Conservation (phyloP, 768 basidiomycete species). For the Lentinus brumalis region DNA sequence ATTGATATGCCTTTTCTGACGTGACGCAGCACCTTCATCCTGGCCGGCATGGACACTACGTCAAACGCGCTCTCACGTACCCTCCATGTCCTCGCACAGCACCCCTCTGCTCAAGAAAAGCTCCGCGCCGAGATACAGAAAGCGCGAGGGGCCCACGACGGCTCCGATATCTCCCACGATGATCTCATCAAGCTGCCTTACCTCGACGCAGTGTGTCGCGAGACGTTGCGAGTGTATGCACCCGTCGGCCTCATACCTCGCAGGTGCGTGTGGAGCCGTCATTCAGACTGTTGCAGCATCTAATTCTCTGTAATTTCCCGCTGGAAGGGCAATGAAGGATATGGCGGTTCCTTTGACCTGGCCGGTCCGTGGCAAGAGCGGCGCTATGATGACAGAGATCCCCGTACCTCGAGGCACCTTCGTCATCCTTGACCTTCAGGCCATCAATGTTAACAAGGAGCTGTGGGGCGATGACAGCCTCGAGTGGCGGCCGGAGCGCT, state of each 20-base stretch:
- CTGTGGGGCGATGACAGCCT: conserved; percentile 36
- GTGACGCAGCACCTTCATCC: conserved; percentile 21
- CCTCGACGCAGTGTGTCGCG: conserved; percentile 63
- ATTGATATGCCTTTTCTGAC: neutral
- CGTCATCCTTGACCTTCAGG: conserved; percentile 42
- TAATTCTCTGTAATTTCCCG: conserved; percentile 6
- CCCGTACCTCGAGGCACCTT: conserved; percentile 47
- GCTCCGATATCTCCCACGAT: conserved; percentile 33
- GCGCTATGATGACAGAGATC: conserved; percentile 40
- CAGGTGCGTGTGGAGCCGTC: conserved; percentile 11
- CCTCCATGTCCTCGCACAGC: conserved; percentile 26
- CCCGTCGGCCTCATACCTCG: neutral
- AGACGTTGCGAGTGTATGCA: conserved; percentile 52
- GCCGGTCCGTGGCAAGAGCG: conserved; percentile 44
- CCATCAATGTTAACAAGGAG: conserved; percentile 51
- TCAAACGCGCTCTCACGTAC: conserved; percentile 22
- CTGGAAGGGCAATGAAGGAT: conserved; percentile 32
- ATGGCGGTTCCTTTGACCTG: conserved; percentile 55
- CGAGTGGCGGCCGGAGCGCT: conserved; percentile 48
- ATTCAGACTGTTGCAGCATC: neutral
- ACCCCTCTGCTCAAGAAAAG: conserved; percentile 37
- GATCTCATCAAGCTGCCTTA: conserved; percentile 45
- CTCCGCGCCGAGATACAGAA: conserved; percentile 26
- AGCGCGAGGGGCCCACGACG: neutral
- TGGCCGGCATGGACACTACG: conserved; percentile 31